phyloP scores from a whole-genome alignment of 805 yeast species.

The Ogataea thermomethanolica region DNA sequence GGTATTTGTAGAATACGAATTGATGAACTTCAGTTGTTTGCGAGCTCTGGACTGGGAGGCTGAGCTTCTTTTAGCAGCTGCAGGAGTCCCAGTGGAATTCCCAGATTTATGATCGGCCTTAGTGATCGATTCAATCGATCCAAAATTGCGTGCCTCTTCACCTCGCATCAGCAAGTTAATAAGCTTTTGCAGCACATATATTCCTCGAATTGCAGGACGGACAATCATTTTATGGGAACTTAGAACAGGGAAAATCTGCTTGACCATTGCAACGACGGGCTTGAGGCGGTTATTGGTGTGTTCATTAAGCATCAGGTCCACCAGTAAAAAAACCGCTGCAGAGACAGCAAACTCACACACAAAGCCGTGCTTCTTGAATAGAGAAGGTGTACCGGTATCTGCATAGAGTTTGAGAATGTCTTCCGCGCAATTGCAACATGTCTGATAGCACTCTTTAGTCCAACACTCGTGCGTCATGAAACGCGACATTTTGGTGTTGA shows the following conservation, averaged over 20 bases:
- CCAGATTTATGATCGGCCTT: background rate
- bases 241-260: slow-evolving; percentile 19
- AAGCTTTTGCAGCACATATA: slow-evolving; percentile 27
- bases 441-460: slow-evolving; percentile 19
- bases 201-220: slow-evolving; percentile 31
- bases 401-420: slow-evolving; percentile 17
- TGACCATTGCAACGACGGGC: slow-evolving; percentile 15
- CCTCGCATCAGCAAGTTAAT: slow-evolving; percentile 19
- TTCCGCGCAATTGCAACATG: slow-evolving; percentile 24
- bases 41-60: background rate
- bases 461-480: slow-evolving; percentile 27
- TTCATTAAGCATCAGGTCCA: slow-evolving; percentile 28
- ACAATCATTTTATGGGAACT: slow-evolving; percentile 24
- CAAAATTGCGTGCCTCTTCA: slow-evolving; percentile 9
- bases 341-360: slow-evolving; percentile 25
- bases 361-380: slow-evolving; percentile 24
- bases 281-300: slow-evolving; percentile 18
- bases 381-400: slow-evolving; percentile 14
- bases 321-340: slow-evolving; percentile 29
- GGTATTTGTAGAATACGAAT: slow-evolving; percentile 1
- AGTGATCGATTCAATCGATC: slow-evolving; percentile 10
- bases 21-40: slow-evolving; percentile 9
- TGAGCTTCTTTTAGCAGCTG: background rate
- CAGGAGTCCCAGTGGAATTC: background rate
- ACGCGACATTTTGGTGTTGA: slow-evolving; percentile 29